Conservation (phyloP, 225 moss, liverwort and hornwort species). For the Rhytidiadelphus loreus region DNA sequence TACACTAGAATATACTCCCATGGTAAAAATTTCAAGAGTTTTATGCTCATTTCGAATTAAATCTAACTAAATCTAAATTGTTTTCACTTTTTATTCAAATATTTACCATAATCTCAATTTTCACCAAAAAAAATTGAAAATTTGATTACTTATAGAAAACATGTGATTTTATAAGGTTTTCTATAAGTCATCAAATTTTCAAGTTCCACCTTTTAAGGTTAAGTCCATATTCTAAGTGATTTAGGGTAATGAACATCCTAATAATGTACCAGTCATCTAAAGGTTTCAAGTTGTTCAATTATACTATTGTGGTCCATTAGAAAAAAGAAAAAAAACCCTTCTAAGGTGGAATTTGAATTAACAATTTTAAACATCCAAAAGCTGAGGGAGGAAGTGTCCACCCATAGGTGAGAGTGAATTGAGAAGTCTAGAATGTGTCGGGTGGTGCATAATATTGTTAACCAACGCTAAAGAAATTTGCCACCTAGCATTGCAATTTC, state of each 20-base stretch:
- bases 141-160: not conserved
- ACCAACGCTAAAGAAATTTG: no score
- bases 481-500: no score
- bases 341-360: accelerated
- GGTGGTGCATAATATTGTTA: no score
- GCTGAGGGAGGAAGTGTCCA: no score
- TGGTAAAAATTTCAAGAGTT: not conserved
- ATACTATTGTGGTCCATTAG: not conserved
- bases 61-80: not conserved
- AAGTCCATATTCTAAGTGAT: not conserved
- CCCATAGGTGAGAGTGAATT: no score
- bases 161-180: not conserved
- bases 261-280: not conserved
- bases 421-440: no score
- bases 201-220: no score
- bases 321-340: not conserved
- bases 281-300: not conserved
- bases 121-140: no score
- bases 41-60: not conserved
- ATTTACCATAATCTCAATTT: not conserved
- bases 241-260: not conserved
- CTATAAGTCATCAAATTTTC: no score
- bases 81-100: not conserved
- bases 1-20: not conserved
- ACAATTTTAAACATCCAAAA: not conserved